Evolutionary conservation across 2,329 filamentous ascomycete genomes (phyloP), one percentile per base, ranked within the genome.

Genomic region (Leptosphaerulina australis): DNA sequence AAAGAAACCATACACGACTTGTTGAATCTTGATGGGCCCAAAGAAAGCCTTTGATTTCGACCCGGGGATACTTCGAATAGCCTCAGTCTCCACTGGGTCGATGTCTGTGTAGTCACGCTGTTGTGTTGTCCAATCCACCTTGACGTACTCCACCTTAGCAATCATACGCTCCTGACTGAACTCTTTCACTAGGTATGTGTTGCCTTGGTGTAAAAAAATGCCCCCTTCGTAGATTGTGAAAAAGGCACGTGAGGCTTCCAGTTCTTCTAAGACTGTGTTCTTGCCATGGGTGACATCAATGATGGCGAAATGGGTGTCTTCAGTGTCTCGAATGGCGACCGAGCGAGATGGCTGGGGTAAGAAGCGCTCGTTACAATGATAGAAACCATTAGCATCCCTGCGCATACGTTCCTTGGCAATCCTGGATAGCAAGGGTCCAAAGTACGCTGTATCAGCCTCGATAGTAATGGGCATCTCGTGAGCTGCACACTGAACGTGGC

Each of bases 161-260:
- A 97, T 86, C 66, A 86, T 87, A 53, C 82, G 82, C 25, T 94
- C 90, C 1, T 89, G 87, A 55, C 84, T 84, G 66, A 97, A 92
- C 62, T 97, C 91, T 61, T 91, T 88, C 43, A 99, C 90, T 2
- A 97, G 81, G 67, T 96, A 99, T 1, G 88, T 93, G 56, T 86
- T 85, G n/a, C 94, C 94, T 74, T 99, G 94, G 64, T 99, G 94
- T 4, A 99, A 79, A 75, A 96, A 99, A 55, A 99, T 97, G 34
- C 91, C 94, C 10, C 94, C 94, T 70, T 97, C 93, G 72, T 99
- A 99, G 52, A 99, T 83, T 1, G 91, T 96, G 73, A 96, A 97
- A 60, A 91, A 93, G 1, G 93, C 93, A n/a, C 94, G 85, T 1
- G 89, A 94, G 1, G 91, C 90, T 74, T 97, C 94, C n/a, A 99